Evolutionary conservation across 441 rosid genomes (phyloP).

Genomic region (Pelargonium hybrid): DNA sequence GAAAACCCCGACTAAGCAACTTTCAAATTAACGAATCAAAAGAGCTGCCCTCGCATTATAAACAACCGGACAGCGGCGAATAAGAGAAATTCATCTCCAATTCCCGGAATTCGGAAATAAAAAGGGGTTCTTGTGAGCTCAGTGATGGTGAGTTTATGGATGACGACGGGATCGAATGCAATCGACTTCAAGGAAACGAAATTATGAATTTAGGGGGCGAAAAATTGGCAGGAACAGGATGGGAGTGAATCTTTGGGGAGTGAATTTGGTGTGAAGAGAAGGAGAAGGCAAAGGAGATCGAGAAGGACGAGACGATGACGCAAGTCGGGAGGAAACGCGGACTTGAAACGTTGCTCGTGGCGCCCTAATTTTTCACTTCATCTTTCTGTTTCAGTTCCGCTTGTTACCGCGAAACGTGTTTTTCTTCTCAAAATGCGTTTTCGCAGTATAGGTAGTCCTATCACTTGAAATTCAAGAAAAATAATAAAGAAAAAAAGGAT

Average conservation of each 20-base stretch:
- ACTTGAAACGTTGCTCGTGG: conserved; percentile 32
- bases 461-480: too few relatives aligned
- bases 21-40: not conserved
- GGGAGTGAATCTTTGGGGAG: not conserved
- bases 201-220: not conserved
- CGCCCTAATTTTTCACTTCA: conserved; percentile 34
- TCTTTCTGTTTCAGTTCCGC: conserved; percentile 34
- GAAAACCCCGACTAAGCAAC: not conserved
- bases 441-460: not conserved
- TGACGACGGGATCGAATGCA: not conserved
- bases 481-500: too few relatives aligned
- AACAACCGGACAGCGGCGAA: not conserved
- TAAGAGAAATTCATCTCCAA: not conserved
- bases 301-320: conserved; percentile 1
- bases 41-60: not conserved
- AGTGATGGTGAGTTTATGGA: not conserved
- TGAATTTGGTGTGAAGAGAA: not conserved
- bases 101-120: not conserved
- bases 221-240: not conserved
- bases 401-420: not conserved
- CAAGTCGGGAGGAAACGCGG: conserved; percentile 32
- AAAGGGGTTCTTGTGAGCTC: not conserved
- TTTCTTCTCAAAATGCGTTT: not conserved
- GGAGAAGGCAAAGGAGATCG: too few relatives aligned
- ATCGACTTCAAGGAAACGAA: not conserved